Percentiles rank a stretch among this genome's conserved stretches.
These are phyloP conservation scores for Oidium heveae DNA, from an alignment of 2,329 filamentous ascomycete species.

Conservation along the genomic window DNA sequence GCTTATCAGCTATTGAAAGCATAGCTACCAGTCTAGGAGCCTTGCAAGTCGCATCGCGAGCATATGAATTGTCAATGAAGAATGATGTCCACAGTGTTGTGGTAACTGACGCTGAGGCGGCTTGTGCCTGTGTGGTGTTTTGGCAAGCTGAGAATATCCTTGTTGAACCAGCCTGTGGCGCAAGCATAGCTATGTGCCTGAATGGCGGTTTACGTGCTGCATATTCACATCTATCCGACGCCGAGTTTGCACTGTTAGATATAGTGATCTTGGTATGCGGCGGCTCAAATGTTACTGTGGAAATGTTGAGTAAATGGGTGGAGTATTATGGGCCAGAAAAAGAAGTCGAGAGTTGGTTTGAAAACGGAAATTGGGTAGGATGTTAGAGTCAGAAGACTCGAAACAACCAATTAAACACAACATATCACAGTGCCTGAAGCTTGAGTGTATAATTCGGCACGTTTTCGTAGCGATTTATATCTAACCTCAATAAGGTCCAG, in stretches of 20 bases:
- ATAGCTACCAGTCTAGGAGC: slow-evolving; percentile 53
- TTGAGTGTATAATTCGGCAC: no score
- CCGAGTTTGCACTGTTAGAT: slow-evolving; percentile 38
- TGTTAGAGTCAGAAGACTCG: no score
- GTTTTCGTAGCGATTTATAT: no score
- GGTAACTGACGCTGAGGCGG: slow-evolving; percentile 53
- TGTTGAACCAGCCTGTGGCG: slow-evolving; percentile 69
- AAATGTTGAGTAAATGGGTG: no score
- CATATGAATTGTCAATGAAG: slow-evolving; percentile 35
- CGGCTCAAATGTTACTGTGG: slow-evolving; percentile 38
- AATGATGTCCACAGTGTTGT: slow-evolving; percentile 33
- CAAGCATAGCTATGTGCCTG: slow-evolving; percentile 46
- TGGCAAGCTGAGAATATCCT: slow-evolving; percentile 61
- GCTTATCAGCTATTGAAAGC: slow-evolving; percentile 45
- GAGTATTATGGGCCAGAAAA: no score
- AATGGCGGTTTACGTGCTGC: slow-evolving; percentile 36
- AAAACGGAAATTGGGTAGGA: no score
- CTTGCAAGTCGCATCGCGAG: slow-evolving; percentile 39
- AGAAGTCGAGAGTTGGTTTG: no score
- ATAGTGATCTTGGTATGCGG: slow-evolving; percentile 75
- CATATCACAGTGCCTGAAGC: no score
- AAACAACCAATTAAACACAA: no score
- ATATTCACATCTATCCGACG: slow-evolving; percentile 24
- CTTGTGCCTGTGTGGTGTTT: slow-evolving; percentile 48
- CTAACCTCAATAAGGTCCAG: no score